phyloP scores from a whole-genome alignment of 768 basidiomycete species.

The Suillus placidus region DNA sequence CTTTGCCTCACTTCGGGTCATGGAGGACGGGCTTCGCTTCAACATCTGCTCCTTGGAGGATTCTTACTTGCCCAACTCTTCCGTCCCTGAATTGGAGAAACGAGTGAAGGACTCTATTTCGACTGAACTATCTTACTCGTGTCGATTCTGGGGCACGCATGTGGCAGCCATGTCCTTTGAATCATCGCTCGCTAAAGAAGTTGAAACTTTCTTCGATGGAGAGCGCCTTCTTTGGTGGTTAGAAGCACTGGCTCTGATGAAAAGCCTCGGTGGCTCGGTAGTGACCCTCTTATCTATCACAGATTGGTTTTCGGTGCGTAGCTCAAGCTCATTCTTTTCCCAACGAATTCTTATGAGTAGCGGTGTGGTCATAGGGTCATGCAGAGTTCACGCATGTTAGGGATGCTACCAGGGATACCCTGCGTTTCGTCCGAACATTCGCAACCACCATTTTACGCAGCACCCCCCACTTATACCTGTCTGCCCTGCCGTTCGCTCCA shows the following conservation, averaged over 20 bases:
- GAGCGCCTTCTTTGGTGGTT: slow-evolving; percentile 6
- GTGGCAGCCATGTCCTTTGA: slow-evolving; percentile 14
- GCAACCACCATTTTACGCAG: slow-evolving; percentile 16
- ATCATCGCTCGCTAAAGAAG: slow-evolving; percentile 8
- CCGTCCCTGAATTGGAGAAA: slow-evolving; percentile 18
- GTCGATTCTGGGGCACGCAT: slow-evolving; percentile 37
- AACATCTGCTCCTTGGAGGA: slow-evolving; percentile 19
- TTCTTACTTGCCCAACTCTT: slow-evolving; percentile 28
- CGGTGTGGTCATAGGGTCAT: slow-evolving; percentile 2
- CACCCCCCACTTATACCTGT: slow-evolving; percentile 29
- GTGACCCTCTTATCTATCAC: neutral
- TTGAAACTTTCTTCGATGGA: slow-evolving; percentile 25
- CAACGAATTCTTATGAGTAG: neutral
- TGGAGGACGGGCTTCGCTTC: slow-evolving; percentile 27
- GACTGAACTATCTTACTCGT: slow-evolving; percentile 31
- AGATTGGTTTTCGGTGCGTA: slow-evolving; percentile 1
- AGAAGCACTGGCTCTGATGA: slow-evolving; percentile 14
- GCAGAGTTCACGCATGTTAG: neutral
- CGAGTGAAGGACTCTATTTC: slow-evolving; percentile 26
- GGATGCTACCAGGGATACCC: slow-evolving; percentile 8
- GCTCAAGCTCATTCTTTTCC: neutral
- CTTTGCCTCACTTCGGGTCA: slow-evolving; percentile 24
- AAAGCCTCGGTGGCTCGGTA: slow-evolving; percentile 10
- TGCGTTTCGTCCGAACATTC: slow-evolving; percentile 19
- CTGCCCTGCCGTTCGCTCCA: slow-evolving; percentile 28